Evolutionary conservation across 331 rosid genomes (phyloP).

Genomic region (Acacia concinna): DNA sequence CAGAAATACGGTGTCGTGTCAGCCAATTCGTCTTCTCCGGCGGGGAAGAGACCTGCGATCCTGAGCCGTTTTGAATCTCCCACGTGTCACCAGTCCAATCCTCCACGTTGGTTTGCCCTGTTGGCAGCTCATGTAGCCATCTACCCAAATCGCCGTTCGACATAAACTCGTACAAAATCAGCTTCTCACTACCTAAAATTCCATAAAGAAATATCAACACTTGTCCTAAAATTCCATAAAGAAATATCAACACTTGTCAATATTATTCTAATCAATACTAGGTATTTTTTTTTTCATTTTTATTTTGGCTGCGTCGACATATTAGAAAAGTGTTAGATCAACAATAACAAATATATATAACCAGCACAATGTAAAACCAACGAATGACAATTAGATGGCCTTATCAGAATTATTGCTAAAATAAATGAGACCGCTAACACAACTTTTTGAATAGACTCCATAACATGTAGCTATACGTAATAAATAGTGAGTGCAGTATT

Average conservation of each 20-base stretch:
- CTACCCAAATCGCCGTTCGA: slow-evolving; percentile 88
- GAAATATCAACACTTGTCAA: too few relatives aligned
- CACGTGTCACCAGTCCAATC: slow-evolving; percentile 96
- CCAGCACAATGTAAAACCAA: not conserved
- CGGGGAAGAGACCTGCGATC: slow-evolving; percentile 37
- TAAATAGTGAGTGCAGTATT: slow-evolving; percentile 29
- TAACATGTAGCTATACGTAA: not conserved
- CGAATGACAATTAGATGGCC: not conserved
- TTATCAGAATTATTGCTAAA: not conserved
- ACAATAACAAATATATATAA: not conserved
- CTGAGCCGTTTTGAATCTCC: slow-evolving; percentile 56
- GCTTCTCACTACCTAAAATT: slow-evolving; percentile 74
- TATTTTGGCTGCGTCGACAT: too few relatives aligned
- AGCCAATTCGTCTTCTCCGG: slow-evolving; percentile 74
- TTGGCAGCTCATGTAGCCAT: slow-evolving; percentile 91
- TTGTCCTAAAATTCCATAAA: not conserved
- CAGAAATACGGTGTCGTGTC: slow-evolving; percentile 86
- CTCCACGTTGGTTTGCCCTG: slow-evolving; percentile 88
- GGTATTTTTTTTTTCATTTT: too few relatives aligned
- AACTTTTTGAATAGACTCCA: not conserved
- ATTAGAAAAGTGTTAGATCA: not conserved
- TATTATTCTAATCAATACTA: too few relatives aligned
- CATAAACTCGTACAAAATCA: slow-evolving; percentile 79
- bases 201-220: not conserved
- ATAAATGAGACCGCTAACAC: not conserved